Evolutionary conservation across 2,329 filamentous ascomycete species (phyloP).

Genomic region (Venturia carpophila): DNA sequence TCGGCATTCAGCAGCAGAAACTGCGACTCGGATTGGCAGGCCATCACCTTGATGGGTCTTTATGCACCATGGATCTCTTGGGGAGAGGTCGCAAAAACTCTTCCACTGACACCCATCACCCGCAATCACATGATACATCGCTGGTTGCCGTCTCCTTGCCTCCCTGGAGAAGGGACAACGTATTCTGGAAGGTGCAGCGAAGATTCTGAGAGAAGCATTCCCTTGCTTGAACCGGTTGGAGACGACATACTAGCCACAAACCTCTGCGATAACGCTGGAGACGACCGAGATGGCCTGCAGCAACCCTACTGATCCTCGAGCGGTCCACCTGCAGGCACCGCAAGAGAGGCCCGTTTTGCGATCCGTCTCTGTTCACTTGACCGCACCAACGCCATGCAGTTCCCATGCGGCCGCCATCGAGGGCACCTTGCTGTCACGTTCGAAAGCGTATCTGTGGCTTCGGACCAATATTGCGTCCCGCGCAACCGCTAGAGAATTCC

Average conservation of each 20-base stretch:
- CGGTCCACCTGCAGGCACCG: constrained; percentile 3
- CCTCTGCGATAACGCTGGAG: background rate
- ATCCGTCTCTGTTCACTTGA: background rate
- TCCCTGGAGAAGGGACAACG: background rate
- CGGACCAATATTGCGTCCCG: constrained; percentile 9
- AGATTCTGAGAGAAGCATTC: background rate
- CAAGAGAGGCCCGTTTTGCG: constrained; percentile 6
- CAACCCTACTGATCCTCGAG: background rate
- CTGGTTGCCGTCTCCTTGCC: background rate
- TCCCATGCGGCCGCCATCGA: constrained; percentile 8
- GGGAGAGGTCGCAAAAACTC: background rate
- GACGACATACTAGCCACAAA: background rate
- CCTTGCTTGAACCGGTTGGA: background rate
- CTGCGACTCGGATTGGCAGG: background rate
- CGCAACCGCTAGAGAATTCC: background rate
- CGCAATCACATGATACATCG: background rate
- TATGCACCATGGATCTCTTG: background rate
- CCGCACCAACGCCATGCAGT: constrained; percentile 2
- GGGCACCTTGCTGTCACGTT: background rate
- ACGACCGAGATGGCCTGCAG: background rate
- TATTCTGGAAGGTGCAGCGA: background rate
- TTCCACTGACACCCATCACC: no score
- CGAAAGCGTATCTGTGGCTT: constrained; percentile 8
- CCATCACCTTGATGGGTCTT: background rate
- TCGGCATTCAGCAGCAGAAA: background rate